A percentile compares a stretch with the other conserved stretches of the same genome.
These are phyloP conservation scores for Mucor plumbeus DNA, from an alignment of 371 early-diverging fungal species.

Conservation along the genomic window DNA sequence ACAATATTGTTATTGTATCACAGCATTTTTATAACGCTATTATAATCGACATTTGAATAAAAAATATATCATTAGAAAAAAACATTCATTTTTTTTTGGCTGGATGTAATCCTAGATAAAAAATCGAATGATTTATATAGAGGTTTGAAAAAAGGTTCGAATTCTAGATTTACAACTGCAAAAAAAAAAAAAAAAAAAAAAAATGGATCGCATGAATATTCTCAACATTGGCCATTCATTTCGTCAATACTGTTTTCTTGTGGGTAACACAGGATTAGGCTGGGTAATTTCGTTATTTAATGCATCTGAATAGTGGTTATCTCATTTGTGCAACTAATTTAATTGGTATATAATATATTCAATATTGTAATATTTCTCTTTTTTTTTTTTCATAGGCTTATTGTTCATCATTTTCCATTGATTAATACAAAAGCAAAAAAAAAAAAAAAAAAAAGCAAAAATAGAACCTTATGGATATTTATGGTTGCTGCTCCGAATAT, in stretches of 20 bases:
- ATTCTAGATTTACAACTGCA: not conserved
- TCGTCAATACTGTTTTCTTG: slow-evolving; percentile 4
- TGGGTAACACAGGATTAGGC: slow-evolving; percentile 10
- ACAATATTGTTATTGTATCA: slow-evolving; percentile 3
- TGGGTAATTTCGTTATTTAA: not conserved
- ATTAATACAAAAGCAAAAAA: not conserved
- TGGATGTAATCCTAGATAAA: not conserved
- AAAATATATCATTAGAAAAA: not conserved
- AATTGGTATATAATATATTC: not conserved
- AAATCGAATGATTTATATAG: not conserved
- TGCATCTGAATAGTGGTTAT: not conserved
- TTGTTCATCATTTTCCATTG: not conserved
- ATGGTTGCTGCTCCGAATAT: slow-evolving; percentile 5
- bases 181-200: not conserved
- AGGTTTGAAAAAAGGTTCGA: not conserved
- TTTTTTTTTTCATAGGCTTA: not conserved
- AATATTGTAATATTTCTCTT: not conserved
- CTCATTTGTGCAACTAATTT: not conserved
- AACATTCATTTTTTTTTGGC: too few species aligned
- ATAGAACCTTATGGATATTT: not conserved
- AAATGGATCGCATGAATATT: slow-evolving; percentile 8
- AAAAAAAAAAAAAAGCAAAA: not conserved
- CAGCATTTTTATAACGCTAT: slow-evolving; percentile 2
- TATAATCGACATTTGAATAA: slow-evolving; percentile 4
- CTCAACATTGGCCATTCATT: slow-evolving; percentile 3